Base-by-base conservation (phyloP, 2,329 filamentous ascomycete genomes). In the Pseudocercospora macadamiae region DNA sequence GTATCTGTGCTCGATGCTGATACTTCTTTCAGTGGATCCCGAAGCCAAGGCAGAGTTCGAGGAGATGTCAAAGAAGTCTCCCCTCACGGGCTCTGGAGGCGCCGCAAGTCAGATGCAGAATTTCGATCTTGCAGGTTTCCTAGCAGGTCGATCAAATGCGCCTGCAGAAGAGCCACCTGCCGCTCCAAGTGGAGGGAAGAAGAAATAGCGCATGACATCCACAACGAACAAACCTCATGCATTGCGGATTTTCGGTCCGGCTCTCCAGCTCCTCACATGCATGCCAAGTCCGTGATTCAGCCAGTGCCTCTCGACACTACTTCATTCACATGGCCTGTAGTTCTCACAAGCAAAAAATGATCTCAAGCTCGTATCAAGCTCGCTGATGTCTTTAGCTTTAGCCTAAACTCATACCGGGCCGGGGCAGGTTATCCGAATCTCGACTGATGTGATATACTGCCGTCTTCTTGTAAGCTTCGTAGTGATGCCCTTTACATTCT, bases 11-110 rank as follows among this genome's bases (percentile, higher is more conserved):
- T 19, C 25, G 51, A 18, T 60, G 64, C 61, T 70, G 55, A 66
- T 52, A n/a, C 34, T 14, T n/a, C n/a, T 28, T 19, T 2, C 45
- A 97, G 93, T 99, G 93, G 95, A 97, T 73, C 91, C 91, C n/a
- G 95, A 99, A 76, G 89, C 91, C 78, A 88, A 88, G 69, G 91
- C 90, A 68, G 95, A 97, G 74, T 96, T 95, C 73, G 92, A 97
- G 74, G 90, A 91, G 70, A 88, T 91, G 71, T 91, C 95, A 75
- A 91, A 92, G 77, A 84, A 85, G 63, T 87, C 86, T 65, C 86
- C 89, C 1, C 80, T 93, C 66, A 65, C 61, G 9, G 71, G 68
- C 2, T 56, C 59, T 14, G 49, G 62, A 23, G 67, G 67, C 14
- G 82, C 81, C 62, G 84, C 71, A 68, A 86, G 67, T 79, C 75